These are phyloP conservation scores for Endocladia muricata DNA, from an alignment of 31 red algal genomes.

Conservation along the genomic window DNA sequence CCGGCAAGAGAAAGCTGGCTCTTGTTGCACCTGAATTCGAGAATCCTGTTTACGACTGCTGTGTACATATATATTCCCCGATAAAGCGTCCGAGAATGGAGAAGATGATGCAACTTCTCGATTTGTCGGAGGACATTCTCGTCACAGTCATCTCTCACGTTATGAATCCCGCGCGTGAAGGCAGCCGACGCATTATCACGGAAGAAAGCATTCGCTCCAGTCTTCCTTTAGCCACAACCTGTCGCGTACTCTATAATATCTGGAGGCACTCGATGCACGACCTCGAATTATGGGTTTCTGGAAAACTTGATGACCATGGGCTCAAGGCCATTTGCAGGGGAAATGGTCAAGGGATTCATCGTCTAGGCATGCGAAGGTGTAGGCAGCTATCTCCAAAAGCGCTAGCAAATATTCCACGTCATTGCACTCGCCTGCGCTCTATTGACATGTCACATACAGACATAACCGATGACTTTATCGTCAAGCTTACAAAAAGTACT, in stretches of 20 bases:
- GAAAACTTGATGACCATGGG: constrained; percentile 28
- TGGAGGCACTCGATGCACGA: constrained; percentile 46
- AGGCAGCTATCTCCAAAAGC: neutral
- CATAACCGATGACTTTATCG: constrained; percentile 30
- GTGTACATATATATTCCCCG: constrained; percentile 1
- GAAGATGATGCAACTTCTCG: constrained; percentile 27
- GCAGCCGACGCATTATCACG: constrained; percentile 27
- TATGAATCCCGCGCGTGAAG: constrained; percentile 43
- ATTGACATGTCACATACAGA: constrained; percentile 46
- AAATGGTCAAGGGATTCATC: constrained; percentile 16
- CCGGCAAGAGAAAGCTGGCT: neutral
- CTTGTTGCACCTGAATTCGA: neutral
- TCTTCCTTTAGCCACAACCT: constrained; percentile 45
- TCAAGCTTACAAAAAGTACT: constrained; percentile 15
- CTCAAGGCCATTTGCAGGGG: constrained; percentile 31
- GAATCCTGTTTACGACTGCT: neutral
- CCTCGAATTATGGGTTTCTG: constrained; percentile 58
- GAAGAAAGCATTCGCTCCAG: constrained; percentile 20
- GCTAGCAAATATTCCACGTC: constrained; percentile 23
- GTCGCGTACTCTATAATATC: constrained; percentile 20
- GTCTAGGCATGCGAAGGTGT: constrained; percentile 36
- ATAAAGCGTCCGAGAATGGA: constrained; percentile 3
- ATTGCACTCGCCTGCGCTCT: constrained; percentile 25
- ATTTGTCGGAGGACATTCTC: constrained; percentile 47
- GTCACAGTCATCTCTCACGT: constrained; percentile 29